Percentiles rank a stretch among this genome's conserved stretches.
Conservation (phyloP, 306 rosid genomes). For the Prunus armeniaca region DNA sequence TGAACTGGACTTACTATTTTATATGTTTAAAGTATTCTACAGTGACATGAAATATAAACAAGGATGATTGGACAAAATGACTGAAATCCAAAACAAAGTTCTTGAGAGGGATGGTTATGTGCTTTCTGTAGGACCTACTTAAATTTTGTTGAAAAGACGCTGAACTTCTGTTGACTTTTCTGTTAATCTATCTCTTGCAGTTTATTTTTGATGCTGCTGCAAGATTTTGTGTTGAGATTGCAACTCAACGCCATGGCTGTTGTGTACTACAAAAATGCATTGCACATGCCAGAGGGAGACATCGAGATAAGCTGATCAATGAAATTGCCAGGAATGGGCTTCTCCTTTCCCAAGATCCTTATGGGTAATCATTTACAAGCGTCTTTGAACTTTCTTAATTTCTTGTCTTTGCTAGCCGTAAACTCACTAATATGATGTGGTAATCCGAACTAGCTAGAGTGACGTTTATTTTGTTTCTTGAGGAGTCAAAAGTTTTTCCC, state of each 20-base stretch:
- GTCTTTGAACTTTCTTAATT: neutral
- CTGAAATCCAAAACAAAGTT: no score
- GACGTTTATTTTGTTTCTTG: neutral
- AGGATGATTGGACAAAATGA: neutral
- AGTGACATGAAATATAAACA: neutral
- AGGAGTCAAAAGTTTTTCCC: neutral
- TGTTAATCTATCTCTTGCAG: constrained; percentile 35
- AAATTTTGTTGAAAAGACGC: constrained; percentile 1
- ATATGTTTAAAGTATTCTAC: neutral
- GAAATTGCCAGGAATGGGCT: constrained; percentile 61
- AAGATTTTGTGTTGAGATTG: constrained; percentile 52
- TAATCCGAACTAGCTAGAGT: neutral
- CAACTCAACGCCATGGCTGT: constrained; percentile 80
- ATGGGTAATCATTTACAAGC: constrained; percentile 43
- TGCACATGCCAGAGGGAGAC: constrained; percentile 41
- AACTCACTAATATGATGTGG: neutral
- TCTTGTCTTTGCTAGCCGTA: constrained; percentile 1
- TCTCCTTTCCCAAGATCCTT: constrained; percentile 68
- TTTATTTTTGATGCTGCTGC: constrained; percentile 61
- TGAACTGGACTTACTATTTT: neutral
- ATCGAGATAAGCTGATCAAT: constrained; percentile 41
- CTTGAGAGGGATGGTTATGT: neutral
- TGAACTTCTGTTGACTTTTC: constrained; percentile 5
- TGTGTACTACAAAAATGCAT: constrained; percentile 77
- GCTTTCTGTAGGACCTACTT: constrained; percentile 3